Base-by-base conservation (phyloP, 805 yeast species). In the Candida insectorum region DNA sequence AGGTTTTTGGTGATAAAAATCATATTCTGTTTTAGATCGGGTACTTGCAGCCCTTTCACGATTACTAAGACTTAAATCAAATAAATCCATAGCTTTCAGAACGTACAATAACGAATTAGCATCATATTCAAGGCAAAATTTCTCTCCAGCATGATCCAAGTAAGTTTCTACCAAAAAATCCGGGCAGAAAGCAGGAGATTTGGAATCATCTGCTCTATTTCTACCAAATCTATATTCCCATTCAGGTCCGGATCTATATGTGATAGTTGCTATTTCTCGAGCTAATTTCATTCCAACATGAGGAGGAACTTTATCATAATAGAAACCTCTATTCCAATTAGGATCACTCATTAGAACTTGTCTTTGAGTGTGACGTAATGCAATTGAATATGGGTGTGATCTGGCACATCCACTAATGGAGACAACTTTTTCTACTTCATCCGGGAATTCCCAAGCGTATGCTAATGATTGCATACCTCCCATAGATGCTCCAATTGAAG, bases 381-480 rank as follows among this genome's bases (percentile, higher is more conserved):
- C 97, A 43, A 89, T 86, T 2, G 96, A 85, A 45, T 84, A 84
- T 2, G 97, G 97, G 56, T 89, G 96, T 1, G 96, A 85, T 51
- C 94, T 73, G 2, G 95, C 95, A 64, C 96, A 88, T 3, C 95
- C 96, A 26, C 91, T 81, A 18, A 89, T 85, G n/a, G 85, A 74
- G 1, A 87, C 75, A 2, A 89, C 71, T 34, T 81, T 79, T 5
- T 71, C 73, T 3, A 88, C 96, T 36, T 70, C 74, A 30, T 81
- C 80, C 1, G 94, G 84, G 49, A 84, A 89, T 51, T 84, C 95
- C 53, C 77, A 73, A 1, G 87, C 95, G 56, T 79, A 85, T 0
- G 96, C 95, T 35, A 89, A 69, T 6, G 91, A 80, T 62, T 88
- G 96, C 96, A 89, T 87, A n/a, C 96, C 97, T n/a, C 97, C 97